These are phyloP conservation scores for Trichoderma virens DNA, from an alignment of 495 filamentous ascomycete genomes.

Conservation along the genomic window DNA sequence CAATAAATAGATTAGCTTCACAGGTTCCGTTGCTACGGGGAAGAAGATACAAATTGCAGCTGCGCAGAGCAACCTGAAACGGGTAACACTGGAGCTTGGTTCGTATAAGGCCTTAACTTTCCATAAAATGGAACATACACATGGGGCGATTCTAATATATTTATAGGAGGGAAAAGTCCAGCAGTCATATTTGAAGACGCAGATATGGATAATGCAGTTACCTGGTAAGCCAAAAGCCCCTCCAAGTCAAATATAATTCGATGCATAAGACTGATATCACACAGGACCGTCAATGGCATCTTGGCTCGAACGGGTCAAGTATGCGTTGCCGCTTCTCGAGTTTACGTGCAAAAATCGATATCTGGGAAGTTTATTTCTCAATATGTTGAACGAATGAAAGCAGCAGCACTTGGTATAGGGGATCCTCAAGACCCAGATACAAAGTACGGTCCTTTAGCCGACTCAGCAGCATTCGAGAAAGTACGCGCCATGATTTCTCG, in stretches of 20 bases:
- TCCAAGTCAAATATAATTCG: background rate
- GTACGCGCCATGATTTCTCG: background rate
- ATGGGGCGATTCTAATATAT: background rate
- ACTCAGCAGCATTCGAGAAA: background rate
- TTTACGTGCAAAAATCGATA: background rate
- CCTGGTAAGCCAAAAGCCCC: too few relatives aligned
- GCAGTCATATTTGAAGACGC: constrained; percentile 47
- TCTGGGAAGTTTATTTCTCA: background rate
- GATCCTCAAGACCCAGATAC: background rate
- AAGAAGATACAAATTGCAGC: constrained; percentile 34
- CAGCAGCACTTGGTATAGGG: background rate
- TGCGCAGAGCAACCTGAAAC: constrained; percentile 45
- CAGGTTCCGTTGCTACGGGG: constrained; percentile 38
- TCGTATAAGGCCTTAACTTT: too few relatives aligned
- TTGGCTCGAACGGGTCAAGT: background rate
- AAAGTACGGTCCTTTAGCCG: background rate
- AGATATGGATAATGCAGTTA: background rate
- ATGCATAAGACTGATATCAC: background rate
- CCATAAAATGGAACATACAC: background rate
- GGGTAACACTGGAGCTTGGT: constrained; percentile 68
- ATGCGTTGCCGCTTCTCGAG: background rate
- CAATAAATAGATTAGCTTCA: constrained; percentile 22
- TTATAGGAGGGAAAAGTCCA: constrained; percentile 51
- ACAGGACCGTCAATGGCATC: background rate
- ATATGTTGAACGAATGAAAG: background rate